phyloP scores from a whole-genome alignment of 1,284 basidiomycete species.

The Microbotryomycetes sp. region DNA sequence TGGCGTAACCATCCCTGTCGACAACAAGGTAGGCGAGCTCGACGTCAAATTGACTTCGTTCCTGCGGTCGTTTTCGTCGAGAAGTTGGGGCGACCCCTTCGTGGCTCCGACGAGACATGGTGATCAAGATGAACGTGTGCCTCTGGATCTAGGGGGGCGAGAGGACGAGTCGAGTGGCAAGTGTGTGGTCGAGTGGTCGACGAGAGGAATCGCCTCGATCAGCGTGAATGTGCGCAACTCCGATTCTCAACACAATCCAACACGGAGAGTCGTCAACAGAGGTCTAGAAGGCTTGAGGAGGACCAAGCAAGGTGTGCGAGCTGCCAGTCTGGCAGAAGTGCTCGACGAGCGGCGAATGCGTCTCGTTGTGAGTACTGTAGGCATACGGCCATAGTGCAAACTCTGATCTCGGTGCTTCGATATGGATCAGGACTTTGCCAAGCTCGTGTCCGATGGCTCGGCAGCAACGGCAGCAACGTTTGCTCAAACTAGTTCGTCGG shows the following conservation, averaged over 20 bases:
- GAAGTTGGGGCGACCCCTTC: slow-evolving; percentile 20
- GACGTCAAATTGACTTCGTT: slow-evolving; percentile 16
- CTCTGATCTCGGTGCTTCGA: too few species aligned
- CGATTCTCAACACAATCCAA: slow-evolving; percentile 13
- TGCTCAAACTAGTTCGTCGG: too few species aligned
- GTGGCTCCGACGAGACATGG: slow-evolving; percentile 2
- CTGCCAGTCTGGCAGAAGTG: slow-evolving; percentile 8
- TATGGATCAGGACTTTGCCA: too few species aligned
- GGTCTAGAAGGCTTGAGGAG: background rate
- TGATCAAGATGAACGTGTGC: slow-evolving; percentile 27
- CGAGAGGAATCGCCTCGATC: slow-evolving; percentile 12
- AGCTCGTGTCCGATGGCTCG: background rate
- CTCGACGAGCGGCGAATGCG: slow-evolving; percentile 5
- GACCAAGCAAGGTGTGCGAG: background rate
- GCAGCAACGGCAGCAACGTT: background rate
- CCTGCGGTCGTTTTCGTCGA: slow-evolving; percentile 2
- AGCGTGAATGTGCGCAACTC: slow-evolving; percentile 8
- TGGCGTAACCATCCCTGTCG: slow-evolving; percentile 14
- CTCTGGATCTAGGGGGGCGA: slow-evolving; percentile 11
- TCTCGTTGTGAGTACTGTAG: slow-evolving; percentile 3
- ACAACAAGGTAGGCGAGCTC: background rate
- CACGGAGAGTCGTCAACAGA: slow-evolving; percentile 1
- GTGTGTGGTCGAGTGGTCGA: slow-evolving; percentile 23
- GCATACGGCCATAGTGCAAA: too few species aligned
- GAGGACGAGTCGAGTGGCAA: background rate